Evolutionary conservation across 306 rosid genomes (phyloP).

Genomic region (Corylus americana): DNA sequence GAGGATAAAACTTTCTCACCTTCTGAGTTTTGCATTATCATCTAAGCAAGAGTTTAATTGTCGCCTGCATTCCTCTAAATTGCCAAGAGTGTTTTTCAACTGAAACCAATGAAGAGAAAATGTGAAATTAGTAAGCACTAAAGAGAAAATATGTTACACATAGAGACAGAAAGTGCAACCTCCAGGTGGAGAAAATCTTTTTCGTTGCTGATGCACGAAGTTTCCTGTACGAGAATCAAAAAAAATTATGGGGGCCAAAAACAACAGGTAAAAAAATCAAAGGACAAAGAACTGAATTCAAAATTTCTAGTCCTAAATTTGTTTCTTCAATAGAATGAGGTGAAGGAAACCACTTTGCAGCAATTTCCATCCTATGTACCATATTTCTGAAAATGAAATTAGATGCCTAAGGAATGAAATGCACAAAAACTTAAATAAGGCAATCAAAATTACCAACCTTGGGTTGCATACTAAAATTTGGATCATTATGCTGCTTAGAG

Average conservation of each 20-base stretch:
- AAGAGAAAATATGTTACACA: conserved; percentile 1
- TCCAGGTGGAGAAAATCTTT: conserved; percentile 41
- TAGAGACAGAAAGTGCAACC: conserved; percentile 44
- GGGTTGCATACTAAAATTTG: conserved; percentile 42
- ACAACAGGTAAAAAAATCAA: not conserved
- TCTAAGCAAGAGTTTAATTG: conserved; percentile 75
- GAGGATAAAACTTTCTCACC: conserved; percentile 44
- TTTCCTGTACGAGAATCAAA: conserved; percentile 40
- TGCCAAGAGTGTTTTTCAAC: conserved; percentile 56
- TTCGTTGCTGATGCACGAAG: conserved; percentile 34
- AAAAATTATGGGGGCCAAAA: conserved; percentile 11
- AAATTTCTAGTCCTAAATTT: not conserved
- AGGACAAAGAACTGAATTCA: not conserved
- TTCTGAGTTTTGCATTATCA: conserved; percentile 80
- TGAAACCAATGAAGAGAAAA: conserved; percentile 38
- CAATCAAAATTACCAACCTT: conserved; percentile 50
- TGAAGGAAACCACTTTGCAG: not conserved
- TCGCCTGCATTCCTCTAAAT: conserved; percentile 71
- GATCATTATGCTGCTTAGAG: conserved; percentile 35
- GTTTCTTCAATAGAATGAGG: not conserved
- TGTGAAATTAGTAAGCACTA: conserved; percentile 24
- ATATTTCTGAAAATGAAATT: not conserved
- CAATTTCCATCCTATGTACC: not conserved
- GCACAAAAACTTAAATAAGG: conserved; percentile 18
- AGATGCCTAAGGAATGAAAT: conserved; percentile 16